Base-by-base conservation (phyloP, 257 asterid species). In the Ajuga chamaepitys region DNA sequence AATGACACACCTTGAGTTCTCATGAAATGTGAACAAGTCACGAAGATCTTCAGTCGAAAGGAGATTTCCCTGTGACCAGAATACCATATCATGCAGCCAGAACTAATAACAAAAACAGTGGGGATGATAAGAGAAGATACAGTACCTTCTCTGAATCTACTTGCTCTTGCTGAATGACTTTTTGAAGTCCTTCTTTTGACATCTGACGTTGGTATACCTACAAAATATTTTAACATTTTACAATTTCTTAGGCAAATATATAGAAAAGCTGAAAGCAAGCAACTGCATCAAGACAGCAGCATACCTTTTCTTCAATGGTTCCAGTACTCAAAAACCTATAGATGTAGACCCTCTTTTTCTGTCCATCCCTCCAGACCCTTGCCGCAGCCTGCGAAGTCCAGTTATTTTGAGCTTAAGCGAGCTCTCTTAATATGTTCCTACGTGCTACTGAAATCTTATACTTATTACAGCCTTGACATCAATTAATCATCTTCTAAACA, bases 331-430 rank as follows among this genome's bases (percentile, higher is more conserved):
- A 83, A 78, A 93, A 93, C 80, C 99, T 84, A 69, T 93, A 93
- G 79, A 89, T 90, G 79, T 82, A 93, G 62, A 93, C 99, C 68
- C 99, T 88, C 85, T 93, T 93, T 81, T 89, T 93, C 81, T 93
- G 99, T 35, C 99, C 99, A 77, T 93, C 99, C 80, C 99, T 89
- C 99, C 99, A 89, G 62, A 93, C 88, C 78, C 99, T 87, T 35
- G 99, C 99, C 51, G 99, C 97, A 52, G 99, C 99, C 97, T 93
- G 84, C 21, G 54, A 73, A 69, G 37, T 62, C 24, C 58, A 40
- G 51, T 72, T 57, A 64, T 60, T 41, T 61, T 44, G 42, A 60
- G 58, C 64, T 25, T 67, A 62, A 48, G 70, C 68, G 26, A 64
- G 55, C 61, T 32, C 62, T 44, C 55, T 53, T 28, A 70, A 68